Evolutionary conservation across 495 filamentous ascomycete genomes (phyloP).

Genomic region (Xylaria sp.): DNA sequence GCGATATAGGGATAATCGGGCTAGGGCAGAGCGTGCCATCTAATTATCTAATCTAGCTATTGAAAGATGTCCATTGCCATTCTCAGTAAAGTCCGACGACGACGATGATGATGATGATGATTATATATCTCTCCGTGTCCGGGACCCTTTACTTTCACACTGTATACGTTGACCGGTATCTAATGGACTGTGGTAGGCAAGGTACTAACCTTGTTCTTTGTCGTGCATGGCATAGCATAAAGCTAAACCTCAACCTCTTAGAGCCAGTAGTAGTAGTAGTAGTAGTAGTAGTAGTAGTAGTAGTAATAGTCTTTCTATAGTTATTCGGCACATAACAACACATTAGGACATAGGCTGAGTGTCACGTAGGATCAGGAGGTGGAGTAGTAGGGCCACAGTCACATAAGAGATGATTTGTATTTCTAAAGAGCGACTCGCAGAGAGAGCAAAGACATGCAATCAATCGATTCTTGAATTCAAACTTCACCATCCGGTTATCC

Average conservation of each 20-base stretch:
- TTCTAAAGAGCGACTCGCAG: constrained; percentile 26
- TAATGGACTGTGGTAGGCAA: neutral
- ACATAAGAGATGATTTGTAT: constrained; percentile 16
- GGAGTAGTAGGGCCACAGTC: neutral
- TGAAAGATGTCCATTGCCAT: neutral
- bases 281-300: neutral
- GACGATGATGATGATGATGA: neutral
- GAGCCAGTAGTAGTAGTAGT: neutral
- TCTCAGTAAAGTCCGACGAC: neutral
- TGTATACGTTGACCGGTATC: neutral
- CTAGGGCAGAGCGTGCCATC: constrained; percentile 57
- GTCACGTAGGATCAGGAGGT: neutral
- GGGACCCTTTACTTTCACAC: neutral
- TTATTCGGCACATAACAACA: too few species aligned
- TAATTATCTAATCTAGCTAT: constrained; percentile 23
- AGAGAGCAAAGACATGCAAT: neutral
- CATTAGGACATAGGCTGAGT: too few species aligned
- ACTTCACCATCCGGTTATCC: constrained; percentile 1
- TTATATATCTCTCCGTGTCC: neutral
- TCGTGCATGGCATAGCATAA: neutral
- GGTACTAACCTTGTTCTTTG: neutral
- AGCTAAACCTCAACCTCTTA: neutral
- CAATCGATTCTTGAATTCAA: neutral
- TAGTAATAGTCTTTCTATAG: neutral
- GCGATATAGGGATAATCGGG: constrained; percentile 82